A percentile compares a stretch with the other conserved stretches of the same genome.
Evolutionary conservation across 2,329 filamentous ascomycete species (phyloP).

Genomic region (Aurifilum marmelostoma): DNA sequence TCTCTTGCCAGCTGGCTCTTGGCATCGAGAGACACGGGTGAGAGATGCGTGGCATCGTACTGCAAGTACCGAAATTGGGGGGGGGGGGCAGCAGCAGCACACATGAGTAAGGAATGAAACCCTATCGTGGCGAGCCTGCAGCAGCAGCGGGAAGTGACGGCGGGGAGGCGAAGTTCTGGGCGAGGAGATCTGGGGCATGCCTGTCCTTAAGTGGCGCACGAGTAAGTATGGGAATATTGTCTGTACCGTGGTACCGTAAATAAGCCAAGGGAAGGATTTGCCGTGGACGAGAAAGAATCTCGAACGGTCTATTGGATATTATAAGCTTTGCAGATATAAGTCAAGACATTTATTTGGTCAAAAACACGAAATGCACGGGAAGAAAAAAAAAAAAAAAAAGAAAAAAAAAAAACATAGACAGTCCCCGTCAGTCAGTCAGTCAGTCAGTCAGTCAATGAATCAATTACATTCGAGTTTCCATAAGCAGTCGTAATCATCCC

Average conservation of each 20-base stretch:
- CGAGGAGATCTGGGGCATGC: neutral
- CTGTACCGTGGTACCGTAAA: neutral
- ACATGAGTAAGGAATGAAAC: neutral
- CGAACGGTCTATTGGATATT: too few relatives aligned
- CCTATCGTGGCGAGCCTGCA: neutral
- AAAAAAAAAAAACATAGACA: too few relatives aligned
- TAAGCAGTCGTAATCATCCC: conserved; percentile 1
- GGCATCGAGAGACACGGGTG: neutral
- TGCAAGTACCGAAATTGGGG: too few relatives aligned
- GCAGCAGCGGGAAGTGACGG: conserved; percentile 5
- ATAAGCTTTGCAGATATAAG: too few relatives aligned
- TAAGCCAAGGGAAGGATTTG: neutral
- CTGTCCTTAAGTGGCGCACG: neutral
- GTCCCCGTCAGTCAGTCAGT: too few relatives aligned
- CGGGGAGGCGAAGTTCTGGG: neutral
- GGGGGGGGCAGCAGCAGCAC: neutral
- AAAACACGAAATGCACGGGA: too few relatives aligned
- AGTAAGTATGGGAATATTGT: neutral
- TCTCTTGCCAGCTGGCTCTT: neutral
- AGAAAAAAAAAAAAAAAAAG: too few relatives aligned
- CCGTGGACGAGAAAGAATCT: neutral
- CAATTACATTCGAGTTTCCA: neutral
- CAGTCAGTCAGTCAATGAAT: neutral
- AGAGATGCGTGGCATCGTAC: too few relatives aligned
- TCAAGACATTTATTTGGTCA: too few relatives aligned